Conservation (phyloP, 495 filamentous ascomycete species). For the Wilcoxina mikolae region DNA sequence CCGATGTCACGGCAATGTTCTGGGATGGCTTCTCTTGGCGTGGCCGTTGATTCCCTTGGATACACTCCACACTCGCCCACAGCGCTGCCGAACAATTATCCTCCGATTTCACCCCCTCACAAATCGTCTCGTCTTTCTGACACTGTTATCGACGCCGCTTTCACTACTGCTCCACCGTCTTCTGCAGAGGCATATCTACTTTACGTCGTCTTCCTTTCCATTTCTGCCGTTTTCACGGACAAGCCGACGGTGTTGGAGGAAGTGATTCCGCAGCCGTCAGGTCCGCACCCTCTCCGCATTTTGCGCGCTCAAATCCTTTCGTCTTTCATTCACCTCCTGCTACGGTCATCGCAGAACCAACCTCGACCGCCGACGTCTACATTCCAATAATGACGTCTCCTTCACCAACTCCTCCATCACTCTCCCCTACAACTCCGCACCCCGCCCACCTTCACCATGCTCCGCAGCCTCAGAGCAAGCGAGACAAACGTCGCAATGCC, state of each 20-base stretch:
- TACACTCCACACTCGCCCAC: not conserved
- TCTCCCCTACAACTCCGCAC: conserved; percentile 4
- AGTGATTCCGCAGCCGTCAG: not conserved
- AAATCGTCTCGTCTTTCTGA: not conserved
- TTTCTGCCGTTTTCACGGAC: not conserved
- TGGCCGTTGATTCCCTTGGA: not conserved
- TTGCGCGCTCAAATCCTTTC: not conserved
- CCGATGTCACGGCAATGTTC: too few relatives aligned
- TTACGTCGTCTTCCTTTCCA: not conserved
- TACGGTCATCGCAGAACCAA: not conserved
- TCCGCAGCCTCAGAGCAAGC: conserved; percentile 45
- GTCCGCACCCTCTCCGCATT: not conserved
- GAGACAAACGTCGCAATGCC: conserved; percentile 71
- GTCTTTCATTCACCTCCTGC: not conserved
- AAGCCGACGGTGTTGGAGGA: not conserved
- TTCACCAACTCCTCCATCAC: conserved; percentile 2
- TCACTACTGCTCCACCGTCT: not conserved
- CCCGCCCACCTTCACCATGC: not conserved
- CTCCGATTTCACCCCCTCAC: not conserved
- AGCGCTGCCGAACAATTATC: not conserved
- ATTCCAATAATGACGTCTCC: conserved; percentile 1
- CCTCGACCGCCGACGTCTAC: not conserved
- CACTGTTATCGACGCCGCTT: too few relatives aligned
- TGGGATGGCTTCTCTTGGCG: too few relatives aligned
- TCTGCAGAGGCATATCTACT: not conserved